Conservation (phyloP, 257 asterid genomes). For the Nemophila menziesii region DNA sequence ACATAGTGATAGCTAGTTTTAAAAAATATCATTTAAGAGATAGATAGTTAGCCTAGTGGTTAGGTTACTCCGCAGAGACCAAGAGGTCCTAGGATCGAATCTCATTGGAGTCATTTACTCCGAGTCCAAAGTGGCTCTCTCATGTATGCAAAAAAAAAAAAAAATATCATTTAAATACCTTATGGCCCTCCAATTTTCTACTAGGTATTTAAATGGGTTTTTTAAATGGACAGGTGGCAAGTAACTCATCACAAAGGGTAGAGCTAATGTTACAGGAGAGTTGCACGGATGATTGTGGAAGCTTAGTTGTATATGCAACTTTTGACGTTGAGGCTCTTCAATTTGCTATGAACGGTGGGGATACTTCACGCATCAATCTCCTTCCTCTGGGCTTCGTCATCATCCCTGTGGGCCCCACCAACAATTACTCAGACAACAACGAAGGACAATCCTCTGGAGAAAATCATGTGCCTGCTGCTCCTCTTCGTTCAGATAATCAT, state of each 20-base stretch:
- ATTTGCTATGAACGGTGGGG: constrained; percentile 87
- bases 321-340: constrained; percentile 79
- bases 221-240: constrained; percentile 80
- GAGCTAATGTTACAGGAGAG: constrained; percentile 92
- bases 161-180: too few species aligned
- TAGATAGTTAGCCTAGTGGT: too few species aligned
- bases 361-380: constrained; percentile 68
- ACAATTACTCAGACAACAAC: constrained; percentile 3
- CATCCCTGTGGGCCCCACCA: constrained; percentile 27
- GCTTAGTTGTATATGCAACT: constrained; percentile 71
- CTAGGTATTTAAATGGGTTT: too few species aligned
- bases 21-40: too few species aligned
- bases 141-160: too few species aligned
- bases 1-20: too few species aligned
- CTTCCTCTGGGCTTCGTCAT: constrained; percentile 76
- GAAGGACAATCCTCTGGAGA: constrained; percentile 13
- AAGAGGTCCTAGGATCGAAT: too few species aligned
- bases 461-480: not conserved
- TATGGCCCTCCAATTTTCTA: too few species aligned
- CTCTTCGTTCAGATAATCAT: too few species aligned
- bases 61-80: too few species aligned
- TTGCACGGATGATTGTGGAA: constrained; percentile 79
- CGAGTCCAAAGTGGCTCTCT: too few species aligned
- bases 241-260: constrained; percentile 83
- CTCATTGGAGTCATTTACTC: too few species aligned